A percentile compares a stretch with the other conserved stretches of the same genome.
Evolutionary conservation across 768 basidiomycete genomes (phyloP).

Genomic region (Mycena indigotica): DNA sequence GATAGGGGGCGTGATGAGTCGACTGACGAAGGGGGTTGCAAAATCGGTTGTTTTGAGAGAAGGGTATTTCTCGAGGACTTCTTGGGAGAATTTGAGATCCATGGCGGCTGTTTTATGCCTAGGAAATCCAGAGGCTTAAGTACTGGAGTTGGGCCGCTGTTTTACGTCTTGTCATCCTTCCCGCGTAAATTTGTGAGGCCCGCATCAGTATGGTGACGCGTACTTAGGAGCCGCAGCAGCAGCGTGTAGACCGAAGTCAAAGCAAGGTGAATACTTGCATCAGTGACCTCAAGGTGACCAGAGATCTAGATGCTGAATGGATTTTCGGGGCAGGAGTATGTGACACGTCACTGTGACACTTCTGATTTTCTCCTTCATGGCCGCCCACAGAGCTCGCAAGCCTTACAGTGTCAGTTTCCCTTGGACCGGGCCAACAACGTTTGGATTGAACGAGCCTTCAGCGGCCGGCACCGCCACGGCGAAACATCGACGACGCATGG

Average conservation of each 20-base stretch:
- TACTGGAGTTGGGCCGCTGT: too few species aligned
- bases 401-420: slow-evolving; percentile 43
- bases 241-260: too few species aligned
- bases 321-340: too few species aligned
- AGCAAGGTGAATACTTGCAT: too few species aligned
- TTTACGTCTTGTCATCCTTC: too few species aligned
- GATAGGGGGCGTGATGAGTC: neutral
- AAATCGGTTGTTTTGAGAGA: neutral
- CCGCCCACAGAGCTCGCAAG: slow-evolving; percentile 33
- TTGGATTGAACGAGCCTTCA: slow-evolving; percentile 26
- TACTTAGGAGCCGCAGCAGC: too few species aligned
- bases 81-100: neutral
- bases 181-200: too few species aligned
- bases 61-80: neutral
- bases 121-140: too few species aligned
- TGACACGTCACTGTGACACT: too few species aligned
- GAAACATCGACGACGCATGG: slow-evolving; percentile 68
- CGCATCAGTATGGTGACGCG: too few species aligned
- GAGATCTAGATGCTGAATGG: too few species aligned
- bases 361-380: neutral
- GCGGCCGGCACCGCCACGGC: slow-evolving; percentile 51
- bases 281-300: too few species aligned
- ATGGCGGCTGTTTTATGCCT: neutral
- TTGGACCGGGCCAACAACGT: neutral
- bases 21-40: neutral